These are phyloP conservation scores for Neurospora sp. DNA, from an alignment of 495 filamentous ascomycete genomes.

Conservation along the genomic window DNA sequence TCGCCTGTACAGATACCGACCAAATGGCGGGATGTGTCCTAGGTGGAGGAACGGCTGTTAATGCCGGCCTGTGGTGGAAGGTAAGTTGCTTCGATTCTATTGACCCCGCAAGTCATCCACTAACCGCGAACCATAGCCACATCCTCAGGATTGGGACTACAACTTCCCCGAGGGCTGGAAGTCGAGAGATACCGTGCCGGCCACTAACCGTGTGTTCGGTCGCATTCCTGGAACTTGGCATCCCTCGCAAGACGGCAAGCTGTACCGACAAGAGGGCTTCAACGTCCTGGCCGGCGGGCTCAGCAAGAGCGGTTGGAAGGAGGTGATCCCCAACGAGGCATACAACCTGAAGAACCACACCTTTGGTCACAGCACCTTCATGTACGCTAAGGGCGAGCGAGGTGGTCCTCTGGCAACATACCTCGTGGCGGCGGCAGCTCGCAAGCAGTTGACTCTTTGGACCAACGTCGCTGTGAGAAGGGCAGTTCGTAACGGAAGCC, in stretches of 20 bases:
- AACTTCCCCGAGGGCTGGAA: conserved; percentile 72
- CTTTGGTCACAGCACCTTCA: conserved; percentile 58
- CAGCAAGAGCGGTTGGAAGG: conserved; percentile 47
- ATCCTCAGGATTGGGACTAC: conserved; percentile 54
- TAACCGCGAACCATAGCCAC: conserved; percentile 14
- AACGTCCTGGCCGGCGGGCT: conserved; percentile 48
- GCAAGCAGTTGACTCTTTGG: conserved; percentile 55
- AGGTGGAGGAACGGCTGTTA: conserved; percentile 63
- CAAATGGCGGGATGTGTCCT: conserved; percentile 69
- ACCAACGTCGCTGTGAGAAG: conserved; percentile 54
- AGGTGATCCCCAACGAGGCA: conserved; percentile 48
- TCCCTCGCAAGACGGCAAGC: conserved; percentile 56
- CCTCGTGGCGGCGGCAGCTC: conserved; percentile 48
- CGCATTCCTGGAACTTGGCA: conserved; percentile 59
- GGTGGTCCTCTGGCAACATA: conserved; percentile 67
- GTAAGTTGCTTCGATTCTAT: conserved; percentile 9
- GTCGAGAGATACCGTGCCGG: conserved; percentile 46
- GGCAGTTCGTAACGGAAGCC: conserved; percentile 49
- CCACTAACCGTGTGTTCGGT: conserved; percentile 51
- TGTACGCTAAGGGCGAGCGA: conserved; percentile 55
- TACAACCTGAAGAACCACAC: conserved; percentile 56
- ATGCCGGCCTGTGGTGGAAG: conserved; percentile 51
- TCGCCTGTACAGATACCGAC: conserved; percentile 56
- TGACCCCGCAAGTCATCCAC: not conserved
- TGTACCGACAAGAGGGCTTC: conserved; percentile 58